phyloP scores from a whole-genome alignment of 2,329 filamentous ascomycete genomes.

The Onygena corvina region DNA sequence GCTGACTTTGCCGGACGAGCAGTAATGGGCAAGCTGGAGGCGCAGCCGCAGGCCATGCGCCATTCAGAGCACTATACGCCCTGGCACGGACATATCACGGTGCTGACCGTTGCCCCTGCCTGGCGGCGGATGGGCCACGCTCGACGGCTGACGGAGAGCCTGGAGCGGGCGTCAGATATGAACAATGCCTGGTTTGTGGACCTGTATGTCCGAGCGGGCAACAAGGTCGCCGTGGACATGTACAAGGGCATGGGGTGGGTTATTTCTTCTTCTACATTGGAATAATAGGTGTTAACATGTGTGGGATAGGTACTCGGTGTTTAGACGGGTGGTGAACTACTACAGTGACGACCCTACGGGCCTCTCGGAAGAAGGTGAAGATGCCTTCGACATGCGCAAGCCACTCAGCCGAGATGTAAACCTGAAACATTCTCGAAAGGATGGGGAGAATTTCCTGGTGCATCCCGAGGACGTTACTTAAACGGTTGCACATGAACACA shows the following conservation, averaged over 20 bases:
- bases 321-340: conserved; percentile 76
- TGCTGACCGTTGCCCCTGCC: conserved; percentile 78
- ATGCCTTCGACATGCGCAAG: conserved; percentile 96
- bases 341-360: conserved; percentile 73
- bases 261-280: conserved; percentile 17
- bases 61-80: conserved; percentile 85
- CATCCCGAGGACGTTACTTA: conserved; percentile 67
- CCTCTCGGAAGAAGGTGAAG: conserved; percentile 50
- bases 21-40: conserved; percentile 97
- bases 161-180: conserved; percentile 71
- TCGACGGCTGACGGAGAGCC: conserved; percentile 63
- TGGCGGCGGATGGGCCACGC: conserved; percentile 80
- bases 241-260: conserved; percentile 75
- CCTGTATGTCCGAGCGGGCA: conserved; percentile 81
- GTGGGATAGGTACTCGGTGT: conserved; percentile 73
- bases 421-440: conserved; percentile 61
- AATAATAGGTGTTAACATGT: conserved; percentile 70
- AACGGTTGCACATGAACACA: conserved; percentile 3
- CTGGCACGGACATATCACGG: conserved; percentile 98
- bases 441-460: conserved; percentile 69
- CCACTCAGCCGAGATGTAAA: conserved; percentile 69
- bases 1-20: conserved; percentile 4
- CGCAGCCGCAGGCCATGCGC: conserved; percentile 61
- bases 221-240: conserved; percentile 72
- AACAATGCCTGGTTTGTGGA: conserved; percentile 91